Evolutionary conservation across 2,329 filamentous ascomycete genomes (phyloP).

Genomic region (Grosmannia serpens): DNA sequence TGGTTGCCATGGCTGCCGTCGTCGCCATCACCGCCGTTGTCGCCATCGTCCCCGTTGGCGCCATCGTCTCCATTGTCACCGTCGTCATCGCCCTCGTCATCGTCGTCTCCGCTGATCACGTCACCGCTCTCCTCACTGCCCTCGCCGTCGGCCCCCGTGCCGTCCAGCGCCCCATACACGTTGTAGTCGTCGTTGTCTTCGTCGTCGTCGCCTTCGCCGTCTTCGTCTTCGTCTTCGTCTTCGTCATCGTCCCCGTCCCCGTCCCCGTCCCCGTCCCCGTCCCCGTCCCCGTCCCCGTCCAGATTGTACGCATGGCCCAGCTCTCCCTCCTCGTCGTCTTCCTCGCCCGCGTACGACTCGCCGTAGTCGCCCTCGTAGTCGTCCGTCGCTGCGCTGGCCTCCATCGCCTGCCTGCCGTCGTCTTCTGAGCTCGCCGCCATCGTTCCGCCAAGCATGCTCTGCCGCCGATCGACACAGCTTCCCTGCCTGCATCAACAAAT

Average conservation of each 20-base stretch:
- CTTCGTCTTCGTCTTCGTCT: conserved; percentile 14
- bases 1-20: conserved; percentile 7
- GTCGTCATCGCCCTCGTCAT: conserved; percentile 13
- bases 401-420: conserved; percentile 12
- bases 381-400: conserved; percentile 8
- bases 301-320: conserved; percentile 8
- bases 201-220: conserved; percentile 13
- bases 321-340: conserved; percentile 14
- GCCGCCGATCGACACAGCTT: neutral
- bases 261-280: conserved; percentile 16
- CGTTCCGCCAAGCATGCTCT: neutral
- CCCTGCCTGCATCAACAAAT: no score
- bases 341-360: conserved; percentile 15
- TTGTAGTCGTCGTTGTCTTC: conserved; percentile 10
- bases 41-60: no score
- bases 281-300: conserved; percentile 14
- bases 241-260: conserved; percentile 9
- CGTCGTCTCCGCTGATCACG: conserved; percentile 2
- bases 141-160: conserved; percentile 19
- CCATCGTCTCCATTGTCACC: conserved; percentile 16
- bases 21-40: no score
- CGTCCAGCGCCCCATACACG: conserved; percentile 18
- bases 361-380: conserved; percentile 15
- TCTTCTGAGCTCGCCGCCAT: conserved; percentile 11
- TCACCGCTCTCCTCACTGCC: conserved; percentile 12